Evolutionary conservation across 2,329 filamentous ascomycete species (phyloP).

Genomic region (Penicillium thymicola): DNA sequence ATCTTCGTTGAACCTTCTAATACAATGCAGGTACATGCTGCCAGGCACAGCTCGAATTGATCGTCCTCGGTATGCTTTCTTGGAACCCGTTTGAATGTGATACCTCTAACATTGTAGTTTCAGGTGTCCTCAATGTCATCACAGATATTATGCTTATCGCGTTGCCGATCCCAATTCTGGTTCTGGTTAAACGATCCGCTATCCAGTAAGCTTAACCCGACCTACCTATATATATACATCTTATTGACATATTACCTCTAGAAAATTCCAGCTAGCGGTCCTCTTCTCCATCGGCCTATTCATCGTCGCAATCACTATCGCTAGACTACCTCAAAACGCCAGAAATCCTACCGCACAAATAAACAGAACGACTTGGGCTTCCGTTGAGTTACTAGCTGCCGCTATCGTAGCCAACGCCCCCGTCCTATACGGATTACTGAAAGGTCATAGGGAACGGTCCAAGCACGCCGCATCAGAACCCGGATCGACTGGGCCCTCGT

Average conservation of each 20-base stretch:
- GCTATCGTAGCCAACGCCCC: constrained; percentile 14
- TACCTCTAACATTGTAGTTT: not conserved
- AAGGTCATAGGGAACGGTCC: constrained; percentile 5
- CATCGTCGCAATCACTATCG: constrained; percentile 16
- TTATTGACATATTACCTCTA: not conserved
- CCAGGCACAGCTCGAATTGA: constrained; percentile 15
- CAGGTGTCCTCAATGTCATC: constrained; percentile 13
- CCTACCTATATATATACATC: not conserved
- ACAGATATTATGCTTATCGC: constrained; percentile 16
- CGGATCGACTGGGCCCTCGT: not conserved
- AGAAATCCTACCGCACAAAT: constrained; percentile 9
- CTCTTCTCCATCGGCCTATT: constrained; percentile 16
- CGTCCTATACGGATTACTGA: constrained; percentile 10
- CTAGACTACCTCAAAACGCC: constrained; percentile 12
- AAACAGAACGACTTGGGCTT: constrained; percentile 15
- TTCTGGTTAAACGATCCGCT: constrained; percentile 12
- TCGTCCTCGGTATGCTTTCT: constrained; percentile 12
- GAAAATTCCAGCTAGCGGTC: constrained; percentile 11
- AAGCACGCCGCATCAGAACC: constrained; percentile 5
- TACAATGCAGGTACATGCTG: constrained; percentile 7
- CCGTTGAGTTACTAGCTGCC: constrained; percentile 12
- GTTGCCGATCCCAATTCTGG: constrained; percentile 13
- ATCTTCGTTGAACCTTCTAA: not conserved
- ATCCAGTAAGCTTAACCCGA: constrained; percentile 1
- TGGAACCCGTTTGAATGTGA: not conserved